Conservation (phyloP, 2,329 filamentous ascomycete genomes). For the Clonostachys chloroleuca region DNA sequence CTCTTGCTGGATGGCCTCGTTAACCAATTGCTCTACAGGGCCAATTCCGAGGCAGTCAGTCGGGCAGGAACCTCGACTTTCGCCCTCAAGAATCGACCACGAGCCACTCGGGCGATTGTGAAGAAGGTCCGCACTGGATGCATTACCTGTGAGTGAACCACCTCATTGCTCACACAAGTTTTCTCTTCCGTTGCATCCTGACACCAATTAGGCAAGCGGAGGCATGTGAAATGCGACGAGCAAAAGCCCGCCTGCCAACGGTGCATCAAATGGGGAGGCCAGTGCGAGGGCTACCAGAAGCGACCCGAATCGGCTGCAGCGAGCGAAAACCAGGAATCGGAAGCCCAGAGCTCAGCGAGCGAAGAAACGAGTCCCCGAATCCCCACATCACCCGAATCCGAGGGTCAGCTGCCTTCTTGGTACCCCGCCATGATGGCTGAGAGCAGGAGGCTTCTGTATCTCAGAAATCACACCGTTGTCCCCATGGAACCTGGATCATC, state of each 20-base stretch:
- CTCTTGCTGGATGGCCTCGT: background rate
- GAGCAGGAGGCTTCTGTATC: constrained; percentile 2
- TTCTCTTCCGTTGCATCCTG: no score
- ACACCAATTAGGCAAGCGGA: constrained; percentile 9
- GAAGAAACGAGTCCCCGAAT: background rate
- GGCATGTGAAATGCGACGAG: constrained; percentile 25
- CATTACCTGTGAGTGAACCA: constrained; percentile 14
- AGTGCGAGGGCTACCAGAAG: constrained; percentile 19
- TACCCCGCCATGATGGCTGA: background rate
- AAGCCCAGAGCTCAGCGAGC: background rate
- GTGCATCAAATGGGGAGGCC: constrained; percentile 22
- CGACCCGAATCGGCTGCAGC: background rate
- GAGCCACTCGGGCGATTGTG: constrained; percentile 17
- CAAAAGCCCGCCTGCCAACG: constrained; percentile 19
- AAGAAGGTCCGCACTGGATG: constrained; percentile 19
- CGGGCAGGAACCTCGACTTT: constrained; percentile 14
- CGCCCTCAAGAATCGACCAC: constrained; percentile 18
- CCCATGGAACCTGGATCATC: background rate
- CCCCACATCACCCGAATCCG: background rate
- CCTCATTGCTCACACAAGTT: no score
- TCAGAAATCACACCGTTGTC: background rate
- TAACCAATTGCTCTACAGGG: background rate
- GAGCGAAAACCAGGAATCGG: background rate
- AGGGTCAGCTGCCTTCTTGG: background rate
- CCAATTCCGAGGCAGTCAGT: constrained; percentile 7